A percentile compares a stretch with the other conserved stretches of the same genome.
Evolutionary conservation across 176 grass and related monocot genomes (phyloP).

Genomic region (Eragrostis nindensis): DNA sequence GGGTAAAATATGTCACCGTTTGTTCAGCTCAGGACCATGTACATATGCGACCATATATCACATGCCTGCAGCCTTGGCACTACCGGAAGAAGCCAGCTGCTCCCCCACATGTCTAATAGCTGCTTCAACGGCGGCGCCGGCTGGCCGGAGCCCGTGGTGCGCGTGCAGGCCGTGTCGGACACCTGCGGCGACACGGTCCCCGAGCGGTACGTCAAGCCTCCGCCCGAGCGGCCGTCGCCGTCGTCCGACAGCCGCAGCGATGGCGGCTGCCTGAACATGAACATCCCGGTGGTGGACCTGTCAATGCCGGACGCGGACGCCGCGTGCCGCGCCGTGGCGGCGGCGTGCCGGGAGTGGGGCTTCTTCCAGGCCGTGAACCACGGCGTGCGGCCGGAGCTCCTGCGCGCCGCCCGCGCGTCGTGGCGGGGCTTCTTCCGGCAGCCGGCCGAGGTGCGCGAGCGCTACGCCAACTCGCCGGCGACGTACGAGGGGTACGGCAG

Average conservation of each 20-base stretch:
- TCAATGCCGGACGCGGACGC: slow-evolving; percentile 49
- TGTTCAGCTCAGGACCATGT: slow-evolving; percentile 18
- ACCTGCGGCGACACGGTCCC: slow-evolving; percentile 60
- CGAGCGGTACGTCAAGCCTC: slow-evolving; percentile 68
- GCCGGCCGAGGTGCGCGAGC: slow-evolving; percentile 66
- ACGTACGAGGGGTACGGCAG: slow-evolving; percentile 97
- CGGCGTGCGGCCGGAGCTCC: slow-evolving; percentile 56
- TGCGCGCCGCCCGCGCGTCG: slow-evolving; percentile 40
- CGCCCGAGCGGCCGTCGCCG: slow-evolving; percentile 44
- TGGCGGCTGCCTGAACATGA: slow-evolving; percentile 20
- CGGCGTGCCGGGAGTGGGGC: slow-evolving; percentile 71
- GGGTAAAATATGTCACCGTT: slow-evolving; percentile 13
- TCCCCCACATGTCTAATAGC: slow-evolving; percentile 25
- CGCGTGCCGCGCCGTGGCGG: slow-evolving; percentile 41
- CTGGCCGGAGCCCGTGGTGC: slow-evolving; percentile 84
- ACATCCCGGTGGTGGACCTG: slow-evolving; percentile 71
- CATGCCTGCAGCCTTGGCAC: neutral
- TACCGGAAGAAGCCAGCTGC: neutral
- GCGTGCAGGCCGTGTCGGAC: slow-evolving; percentile 70
- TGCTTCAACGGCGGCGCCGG: slow-evolving; percentile 68
- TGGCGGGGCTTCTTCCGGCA: slow-evolving; percentile 73
- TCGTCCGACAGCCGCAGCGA: neutral
- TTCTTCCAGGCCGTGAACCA: slow-evolving; percentile 97
- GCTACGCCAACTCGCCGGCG: slow-evolving; percentile 71
- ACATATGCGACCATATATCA: slow-evolving; percentile 28